phyloP scores from a whole-genome alignment of 2,329 filamentous ascomycete species.

The Arthroderma sp. region DNA sequence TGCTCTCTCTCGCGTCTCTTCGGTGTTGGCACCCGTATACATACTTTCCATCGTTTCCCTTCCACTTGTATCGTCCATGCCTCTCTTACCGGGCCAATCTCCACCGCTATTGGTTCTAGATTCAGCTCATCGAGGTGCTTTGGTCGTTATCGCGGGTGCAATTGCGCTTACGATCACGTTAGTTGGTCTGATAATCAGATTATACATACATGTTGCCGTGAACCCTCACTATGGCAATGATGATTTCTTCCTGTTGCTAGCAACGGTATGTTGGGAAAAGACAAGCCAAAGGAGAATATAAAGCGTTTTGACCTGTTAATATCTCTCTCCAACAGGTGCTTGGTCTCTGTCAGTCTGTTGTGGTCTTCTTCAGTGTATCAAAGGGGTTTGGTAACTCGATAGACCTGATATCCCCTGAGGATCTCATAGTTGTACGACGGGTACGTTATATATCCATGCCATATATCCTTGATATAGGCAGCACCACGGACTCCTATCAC shows the following conservation, averaged over 20 bases:
- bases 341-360: constrained; percentile 19
- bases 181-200: constrained; percentile 22
- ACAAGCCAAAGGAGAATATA: neutral
- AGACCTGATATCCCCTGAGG: constrained; percentile 13
- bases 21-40: neutral
- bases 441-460: constrained; percentile 11
- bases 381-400: constrained; percentile 24
- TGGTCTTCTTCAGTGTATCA: constrained; percentile 20
- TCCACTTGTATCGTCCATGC: constrained; percentile 2
- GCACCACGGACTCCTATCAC: too few species aligned
- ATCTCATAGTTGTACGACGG: constrained; percentile 17
- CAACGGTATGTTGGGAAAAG: constrained; percentile 17
- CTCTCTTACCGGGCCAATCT: constrained; percentile 19
- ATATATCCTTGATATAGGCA: neutral
- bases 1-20: neutral
- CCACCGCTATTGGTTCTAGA: constrained; percentile 28
- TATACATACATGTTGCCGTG: constrained; percentile 24
- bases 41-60: neutral
- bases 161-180: constrained; percentile 25
- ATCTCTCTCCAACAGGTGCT: constrained; percentile 12
- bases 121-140: constrained; percentile 25
- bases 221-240: constrained; percentile 21
- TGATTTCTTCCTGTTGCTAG: constrained; percentile 21
- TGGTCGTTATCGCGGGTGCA: constrained; percentile 26
- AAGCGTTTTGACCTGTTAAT: neutral